phyloP scores from a whole-genome alignment of 2,329 filamentous ascomycete species.

The Phialophora verrucosa region DNA sequence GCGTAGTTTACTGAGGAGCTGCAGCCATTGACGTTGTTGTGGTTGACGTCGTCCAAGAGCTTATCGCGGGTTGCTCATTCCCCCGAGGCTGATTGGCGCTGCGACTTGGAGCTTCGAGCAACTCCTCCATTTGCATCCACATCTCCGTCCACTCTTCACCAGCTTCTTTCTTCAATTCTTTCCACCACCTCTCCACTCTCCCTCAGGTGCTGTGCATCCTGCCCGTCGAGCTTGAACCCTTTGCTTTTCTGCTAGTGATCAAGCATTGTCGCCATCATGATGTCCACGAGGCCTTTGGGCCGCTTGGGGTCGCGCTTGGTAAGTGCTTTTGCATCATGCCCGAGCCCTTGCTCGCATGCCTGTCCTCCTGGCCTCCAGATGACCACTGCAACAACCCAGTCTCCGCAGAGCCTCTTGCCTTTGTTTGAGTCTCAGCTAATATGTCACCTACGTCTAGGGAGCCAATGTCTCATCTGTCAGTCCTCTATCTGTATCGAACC shows the following conservation, averaged over 20 bases:
- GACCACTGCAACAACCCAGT: conserved; percentile 20
- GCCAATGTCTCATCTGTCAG: conserved; percentile 55
- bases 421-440: conserved; percentile 22
- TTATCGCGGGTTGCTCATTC: conserved; percentile 28
- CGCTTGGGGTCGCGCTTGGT: conserved; percentile 40
- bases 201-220: conserved; percentile 45
- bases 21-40: conserved; percentile 13
- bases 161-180: conserved; percentile 47
- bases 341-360: conserved; percentile 39
- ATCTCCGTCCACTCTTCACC: conserved; percentile 41
- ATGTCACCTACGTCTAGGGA: conserved; percentile 43
- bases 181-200: conserved; percentile 46
- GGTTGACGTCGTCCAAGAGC: conserved; percentile 34
- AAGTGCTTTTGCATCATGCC: conserved; percentile 49
- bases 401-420: background rate
- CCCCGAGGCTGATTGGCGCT: conserved; percentile 28
- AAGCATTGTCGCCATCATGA: conserved; percentile 51
- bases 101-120: conserved; percentile 18
- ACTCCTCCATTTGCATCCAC: conserved; percentile 20
- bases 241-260: conserved; percentile 43
- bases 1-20: conserved; percentile 9
- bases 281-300: conserved; percentile 49
- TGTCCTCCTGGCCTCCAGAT: background rate
- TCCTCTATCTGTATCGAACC: conserved; percentile 27
- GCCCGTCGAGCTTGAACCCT: conserved; percentile 45